Conservation (phyloP, 805 yeast species). For the Naumovozyma castellii region DNA sequence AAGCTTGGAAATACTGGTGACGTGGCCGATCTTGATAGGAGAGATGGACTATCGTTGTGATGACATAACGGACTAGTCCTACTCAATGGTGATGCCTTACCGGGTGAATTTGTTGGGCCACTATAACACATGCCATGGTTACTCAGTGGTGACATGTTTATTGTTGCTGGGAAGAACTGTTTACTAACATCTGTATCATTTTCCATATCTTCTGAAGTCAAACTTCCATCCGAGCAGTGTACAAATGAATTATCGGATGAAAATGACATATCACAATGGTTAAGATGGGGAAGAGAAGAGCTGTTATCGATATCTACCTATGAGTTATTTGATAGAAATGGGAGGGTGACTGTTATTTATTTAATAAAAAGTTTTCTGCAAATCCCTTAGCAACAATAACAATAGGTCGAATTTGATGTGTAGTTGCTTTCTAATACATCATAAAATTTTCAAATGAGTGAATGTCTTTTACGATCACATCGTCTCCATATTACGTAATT, state of each 20-base stretch:
- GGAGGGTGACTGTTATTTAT: no score
- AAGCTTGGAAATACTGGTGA: constrained; percentile 7
- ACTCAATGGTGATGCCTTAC: background rate
- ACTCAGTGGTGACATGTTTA: background rate
- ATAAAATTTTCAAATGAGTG: no score
- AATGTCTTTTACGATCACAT: no score
- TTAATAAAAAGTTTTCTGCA: no score
- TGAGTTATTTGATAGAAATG: no score
- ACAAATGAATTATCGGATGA: background rate
- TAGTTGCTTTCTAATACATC: no score
- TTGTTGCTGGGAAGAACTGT: background rate
- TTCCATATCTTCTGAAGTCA: background rate
- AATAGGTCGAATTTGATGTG: no score
- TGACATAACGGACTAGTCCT: background rate
- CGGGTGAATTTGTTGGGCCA: background rate
- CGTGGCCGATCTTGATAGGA: constrained; percentile 3
- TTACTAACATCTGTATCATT: background rate
- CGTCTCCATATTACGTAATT: no score
- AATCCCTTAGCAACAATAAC: no score
- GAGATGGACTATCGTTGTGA: background rate
- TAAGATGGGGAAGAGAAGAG: no score
- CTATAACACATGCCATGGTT: background rate
- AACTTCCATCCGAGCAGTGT: background rate
- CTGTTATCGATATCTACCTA: no score
- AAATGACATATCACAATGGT: background rate